Conservation (phyloP, 108 stramenopile species). For the Cylindrotheca closterium region DNA sequence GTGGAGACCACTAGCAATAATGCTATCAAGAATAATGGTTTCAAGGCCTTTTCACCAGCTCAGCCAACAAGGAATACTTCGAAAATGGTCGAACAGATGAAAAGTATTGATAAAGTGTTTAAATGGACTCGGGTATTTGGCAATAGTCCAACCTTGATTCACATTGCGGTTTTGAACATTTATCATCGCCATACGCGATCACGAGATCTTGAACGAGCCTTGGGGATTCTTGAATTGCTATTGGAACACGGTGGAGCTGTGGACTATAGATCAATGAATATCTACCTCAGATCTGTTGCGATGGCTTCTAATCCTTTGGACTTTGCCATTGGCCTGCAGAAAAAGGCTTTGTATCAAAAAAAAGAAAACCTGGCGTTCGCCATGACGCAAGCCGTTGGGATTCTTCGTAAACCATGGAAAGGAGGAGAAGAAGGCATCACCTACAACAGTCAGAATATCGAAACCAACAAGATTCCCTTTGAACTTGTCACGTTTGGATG, state of each 20-base stretch:
- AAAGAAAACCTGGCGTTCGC: background rate
- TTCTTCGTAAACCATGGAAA: background rate
- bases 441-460: too few species aligned
- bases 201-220: conserved; percentile 2
- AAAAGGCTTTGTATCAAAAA: background rate
- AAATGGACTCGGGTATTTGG: conserved; percentile 11
- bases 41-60: background rate
- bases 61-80: background rate
- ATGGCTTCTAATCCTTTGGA: conserved; percentile 9
- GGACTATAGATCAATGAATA: background rate
- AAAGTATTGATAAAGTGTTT: conserved; percentile 12
- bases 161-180: conserved; percentile 11
- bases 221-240: conserved; percentile 4
- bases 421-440: background rate
- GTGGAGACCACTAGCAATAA: background rate
- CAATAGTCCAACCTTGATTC: conserved; percentile 12
- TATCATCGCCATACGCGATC: conserved; percentile 7
- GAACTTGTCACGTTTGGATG: background rate
- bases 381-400: background rate
- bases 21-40: background rate
- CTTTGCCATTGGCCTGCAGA: conserved; percentile 9
- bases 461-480: background rate
- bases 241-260: background rate
- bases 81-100: background rate
- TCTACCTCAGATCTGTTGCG: background rate